These are phyloP conservation scores for Rubia yunnanensis DNA, from an alignment of 257 asterid species.

Conservation along the genomic window DNA sequence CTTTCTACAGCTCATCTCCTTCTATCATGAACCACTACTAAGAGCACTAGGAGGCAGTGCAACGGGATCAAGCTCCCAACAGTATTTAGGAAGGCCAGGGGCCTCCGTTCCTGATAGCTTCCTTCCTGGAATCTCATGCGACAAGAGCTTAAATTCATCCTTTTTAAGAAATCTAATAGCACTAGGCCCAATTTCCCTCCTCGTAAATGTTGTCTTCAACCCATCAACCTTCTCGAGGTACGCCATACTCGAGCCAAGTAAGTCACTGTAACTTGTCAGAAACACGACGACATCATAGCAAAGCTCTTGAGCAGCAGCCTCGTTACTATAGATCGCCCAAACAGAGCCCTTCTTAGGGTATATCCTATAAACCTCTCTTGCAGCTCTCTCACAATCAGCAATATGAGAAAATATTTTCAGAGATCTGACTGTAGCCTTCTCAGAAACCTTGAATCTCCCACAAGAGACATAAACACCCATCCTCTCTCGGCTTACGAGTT, in stretches of 20 bases:
- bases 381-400: constrained; percentile 62
- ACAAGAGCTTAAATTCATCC: constrained; percentile 48
- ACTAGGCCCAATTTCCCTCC: constrained; percentile 54
- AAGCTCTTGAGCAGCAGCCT: constrained; percentile 15
- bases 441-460: constrained; percentile 64
- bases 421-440: constrained; percentile 34
- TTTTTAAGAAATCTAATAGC: constrained; percentile 41
- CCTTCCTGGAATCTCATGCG: constrained; percentile 80
- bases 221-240: constrained; percentile 65
- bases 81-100: constrained; percentile 50
- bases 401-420: constrained; percentile 64
- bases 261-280: constrained; percentile 55
- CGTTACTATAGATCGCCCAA: constrained; percentile 55
- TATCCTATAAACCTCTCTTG: constrained; percentile 52
- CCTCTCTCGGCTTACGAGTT: constrained; percentile 29
- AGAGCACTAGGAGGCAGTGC: constrained; percentile 44
- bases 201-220: constrained; percentile 58
- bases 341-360: constrained; percentile 82
- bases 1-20: neutral
- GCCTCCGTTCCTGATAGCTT: constrained; percentile 66
- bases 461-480: constrained; percentile 46
- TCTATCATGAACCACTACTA: constrained; percentile 1
- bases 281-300: constrained; percentile 44
- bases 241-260: constrained; percentile 64
- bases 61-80: constrained; percentile 91